phyloP scores from a whole-genome alignment of 345 rosid genomes.

The Lumnitzera racemosa region DNA sequence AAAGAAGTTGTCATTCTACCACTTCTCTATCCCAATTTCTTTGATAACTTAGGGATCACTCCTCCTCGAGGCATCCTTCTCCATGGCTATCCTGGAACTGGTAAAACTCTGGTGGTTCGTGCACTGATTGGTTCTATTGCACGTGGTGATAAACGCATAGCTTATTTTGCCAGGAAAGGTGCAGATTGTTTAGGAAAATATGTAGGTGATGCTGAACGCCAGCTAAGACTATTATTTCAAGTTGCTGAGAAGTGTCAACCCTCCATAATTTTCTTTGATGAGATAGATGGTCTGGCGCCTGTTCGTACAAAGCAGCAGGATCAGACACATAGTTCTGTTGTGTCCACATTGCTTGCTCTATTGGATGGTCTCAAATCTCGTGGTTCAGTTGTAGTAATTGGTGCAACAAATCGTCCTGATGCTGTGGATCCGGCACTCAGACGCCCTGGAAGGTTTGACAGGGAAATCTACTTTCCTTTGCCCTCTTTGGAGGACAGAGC shows the following conservation, averaged over 20 bases:
- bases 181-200: constrained; percentile 99
- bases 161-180: constrained; percentile 98
- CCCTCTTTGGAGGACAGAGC: constrained; percentile 83
- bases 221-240: constrained; percentile 95
- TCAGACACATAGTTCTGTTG: constrained; percentile 98
- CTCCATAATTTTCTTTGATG: constrained; percentile 94
- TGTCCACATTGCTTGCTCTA: constrained; percentile 90
- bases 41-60: constrained; percentile 79
- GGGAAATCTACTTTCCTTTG: constrained; percentile 91
- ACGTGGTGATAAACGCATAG: constrained; percentile 81
- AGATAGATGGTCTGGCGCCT: constrained; percentile 97
- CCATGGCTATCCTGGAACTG: constrained; percentile 99
- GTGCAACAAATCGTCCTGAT: constrained; percentile 98
- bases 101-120: constrained; percentile 94
- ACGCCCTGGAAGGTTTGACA: constrained; percentile 97
- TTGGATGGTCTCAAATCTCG: constrained; percentile 95
- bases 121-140: constrained; percentile 94
- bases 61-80: constrained; percentile 96
- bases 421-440: constrained; percentile 97
- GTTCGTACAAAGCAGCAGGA: constrained; percentile 86
- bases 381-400: constrained; percentile 97
- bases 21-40: constrained; percentile 87
- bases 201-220: constrained; percentile 99
- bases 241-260: constrained; percentile 98
- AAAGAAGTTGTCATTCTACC: constrained; percentile 97